Percentiles rank a stretch among this genome's conserved stretches.
Conservation (phyloP, 1,139 yeast genomes). For the Nakaseomyces sp. region DNA sequence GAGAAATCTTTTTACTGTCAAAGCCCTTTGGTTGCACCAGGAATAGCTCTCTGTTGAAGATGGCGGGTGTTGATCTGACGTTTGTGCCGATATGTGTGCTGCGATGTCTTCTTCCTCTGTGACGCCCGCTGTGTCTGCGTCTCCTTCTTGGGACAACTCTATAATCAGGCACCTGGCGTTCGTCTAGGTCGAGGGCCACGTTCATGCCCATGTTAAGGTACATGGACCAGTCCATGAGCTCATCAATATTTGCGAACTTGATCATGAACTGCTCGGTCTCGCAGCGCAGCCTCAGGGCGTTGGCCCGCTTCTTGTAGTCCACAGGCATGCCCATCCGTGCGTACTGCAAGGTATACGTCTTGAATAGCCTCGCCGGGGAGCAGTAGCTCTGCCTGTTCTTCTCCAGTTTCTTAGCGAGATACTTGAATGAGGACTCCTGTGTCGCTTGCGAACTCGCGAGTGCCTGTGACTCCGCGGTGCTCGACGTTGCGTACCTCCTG, state of each 20-base stretch:
- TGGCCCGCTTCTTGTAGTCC: conserved; percentile 41
- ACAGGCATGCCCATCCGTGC: conserved; percentile 62
- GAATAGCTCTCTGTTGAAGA: neutral
- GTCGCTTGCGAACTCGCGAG: neutral
- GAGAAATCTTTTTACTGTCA: neutral
- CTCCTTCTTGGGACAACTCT: conserved; percentile 70
- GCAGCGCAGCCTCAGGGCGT: conserved; percentile 50
- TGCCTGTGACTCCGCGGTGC: neutral
- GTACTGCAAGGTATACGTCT: conserved; percentile 60
- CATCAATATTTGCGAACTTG: conserved; percentile 46
- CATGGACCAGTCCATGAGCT: conserved; percentile 58
- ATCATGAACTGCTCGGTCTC: conserved; percentile 63
- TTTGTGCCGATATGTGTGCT: neutral
- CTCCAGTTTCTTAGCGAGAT: conserved; percentile 29
- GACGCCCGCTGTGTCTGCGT: conserved; percentile 9
- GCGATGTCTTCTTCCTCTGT: conserved; percentile 7
- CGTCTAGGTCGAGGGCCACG: conserved; percentile 51
- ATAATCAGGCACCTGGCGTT: conserved; percentile 55
- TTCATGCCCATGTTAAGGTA: conserved; percentile 54
- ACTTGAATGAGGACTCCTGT: conserved; percentile 14
- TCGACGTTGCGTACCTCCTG: neutral
- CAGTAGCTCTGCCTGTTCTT: conserved; percentile 29
- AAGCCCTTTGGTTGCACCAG: conserved; percentile 1
- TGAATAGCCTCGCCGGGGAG: conserved; percentile 33
- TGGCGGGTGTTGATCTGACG: neutral